Base-by-base conservation (phyloP, 2,329 filamentous ascomycete species). In the Neofusicoccum kwambonambiense region DNA sequence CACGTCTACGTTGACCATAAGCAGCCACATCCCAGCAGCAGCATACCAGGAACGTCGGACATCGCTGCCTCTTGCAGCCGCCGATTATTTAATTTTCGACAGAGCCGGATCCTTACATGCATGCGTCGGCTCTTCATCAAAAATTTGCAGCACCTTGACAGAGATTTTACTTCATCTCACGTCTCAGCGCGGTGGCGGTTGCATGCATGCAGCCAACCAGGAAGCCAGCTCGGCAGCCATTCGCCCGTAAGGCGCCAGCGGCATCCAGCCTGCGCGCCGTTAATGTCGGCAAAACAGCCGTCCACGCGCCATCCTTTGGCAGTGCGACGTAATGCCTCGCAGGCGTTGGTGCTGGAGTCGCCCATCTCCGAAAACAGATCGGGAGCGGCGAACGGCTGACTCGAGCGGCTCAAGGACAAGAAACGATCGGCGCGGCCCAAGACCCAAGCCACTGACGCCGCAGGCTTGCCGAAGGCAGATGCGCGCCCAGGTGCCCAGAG, bases 361-460 rank as follows among this genome's bases (percentile, higher is more conserved):
- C 15, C 49, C 61, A 54, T 63, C 61, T 54, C 61, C 61, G 61
- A 63, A 34, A 37, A 63, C 22, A 54, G 61, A 60, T 60, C 56
- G 56, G 54, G 50, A 17, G 50, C 50, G 47, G 51, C 6, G 27
- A 19, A 12, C 52, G 17, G 41, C 56, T 60, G 56, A 60, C 56
- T 47, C 56, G 56, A 11, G 41, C 27, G 27, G 27, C 17, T 35
- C 54, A 31, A 41, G 31, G 54, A 42, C 60, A 63, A 54, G 61
- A 44, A 63, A 45, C 17, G 61, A 63, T 63, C 61, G 22, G 37
- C 37, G 50, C 34, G 15, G 31, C 50, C 50, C 50, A 54, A 39
- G n/a, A 35, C 37, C 19, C 60, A 62, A 62, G 60, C 60, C 60
- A 52, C 60, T 62, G 61, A 63, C 61, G 61, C 22, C 61, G 27